phyloP scores from a whole-genome alignment of 371 early-diverging fungal species.

The Mucor circinelloides region DNA sequence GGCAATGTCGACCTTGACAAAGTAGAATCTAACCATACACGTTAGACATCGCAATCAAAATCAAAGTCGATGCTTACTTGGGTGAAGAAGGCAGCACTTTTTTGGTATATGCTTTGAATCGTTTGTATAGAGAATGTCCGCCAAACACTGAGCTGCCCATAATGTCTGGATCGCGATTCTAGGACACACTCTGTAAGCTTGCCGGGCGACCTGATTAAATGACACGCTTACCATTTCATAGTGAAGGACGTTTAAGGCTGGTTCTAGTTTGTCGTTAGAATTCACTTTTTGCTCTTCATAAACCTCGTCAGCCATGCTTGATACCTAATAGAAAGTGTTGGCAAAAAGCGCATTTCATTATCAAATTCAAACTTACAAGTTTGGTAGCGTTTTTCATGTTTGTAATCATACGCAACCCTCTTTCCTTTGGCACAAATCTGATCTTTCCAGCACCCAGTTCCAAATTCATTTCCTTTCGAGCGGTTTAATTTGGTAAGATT shows the following conservation, averaged over 20 bases:
- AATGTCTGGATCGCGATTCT: constrained; percentile 23
- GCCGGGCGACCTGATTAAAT: neutral
- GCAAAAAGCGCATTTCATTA: neutral
- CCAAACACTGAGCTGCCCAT: constrained; percentile 58
- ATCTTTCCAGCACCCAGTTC: constrained; percentile 11
- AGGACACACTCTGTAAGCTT: neutral
- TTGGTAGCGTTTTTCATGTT: constrained; percentile 33
- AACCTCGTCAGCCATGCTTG: neutral
- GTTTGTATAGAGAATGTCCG: constrained; percentile 55
- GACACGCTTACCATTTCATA: constrained; percentile 45
- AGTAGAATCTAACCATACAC: constrained; percentile 44
- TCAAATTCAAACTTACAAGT: constrained; percentile 8
- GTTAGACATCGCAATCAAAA: neutral
- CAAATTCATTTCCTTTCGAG: neutral
- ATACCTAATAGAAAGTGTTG: neutral
- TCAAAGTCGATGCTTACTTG: neutral
- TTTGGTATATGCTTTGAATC: constrained; percentile 52
- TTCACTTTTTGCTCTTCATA: neutral
- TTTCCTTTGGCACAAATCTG: constrained; percentile 9
- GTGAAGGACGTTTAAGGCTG: constrained; percentile 28
- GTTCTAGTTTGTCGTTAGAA: constrained; percentile 13
- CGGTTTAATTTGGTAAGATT: neutral
- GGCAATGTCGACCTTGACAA: constrained; percentile 84
- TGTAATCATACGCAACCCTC: constrained; percentile 13
- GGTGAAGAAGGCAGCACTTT: constrained; percentile 4